Evolutionary conservation across 2,329 filamentous ascomycete species (phyloP).

Genomic region (Ophiostoma piceae): DNA sequence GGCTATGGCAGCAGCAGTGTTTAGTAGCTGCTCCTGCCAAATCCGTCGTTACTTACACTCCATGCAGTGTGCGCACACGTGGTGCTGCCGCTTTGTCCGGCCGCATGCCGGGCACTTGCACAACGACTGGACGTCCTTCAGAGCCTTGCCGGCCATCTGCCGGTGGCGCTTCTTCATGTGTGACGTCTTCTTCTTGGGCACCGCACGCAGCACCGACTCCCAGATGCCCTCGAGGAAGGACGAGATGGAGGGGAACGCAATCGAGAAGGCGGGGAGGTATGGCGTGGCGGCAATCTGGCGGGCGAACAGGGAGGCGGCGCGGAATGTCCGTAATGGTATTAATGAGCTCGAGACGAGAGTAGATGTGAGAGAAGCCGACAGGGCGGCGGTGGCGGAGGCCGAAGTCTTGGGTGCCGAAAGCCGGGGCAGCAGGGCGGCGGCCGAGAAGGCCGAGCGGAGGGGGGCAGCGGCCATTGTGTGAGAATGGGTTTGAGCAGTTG

Average conservation of each 20-base stretch:
- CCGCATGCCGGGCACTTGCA: conserved; percentile 90
- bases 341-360: conserved; percentile 14
- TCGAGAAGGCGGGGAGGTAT: conserved; percentile 34
- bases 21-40: background rate
- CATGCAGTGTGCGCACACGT: conserved; percentile 74
- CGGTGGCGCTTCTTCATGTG: conserved; percentile 91
- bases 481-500: background rate
- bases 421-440: conserved; percentile 20
- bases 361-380: conserved; percentile 19
- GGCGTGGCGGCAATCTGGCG: conserved; percentile 38
- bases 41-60: conserved; percentile 20
- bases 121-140: conserved; percentile 82
- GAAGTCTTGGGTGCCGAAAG: conserved; percentile 14
- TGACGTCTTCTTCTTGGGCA: conserved; percentile 98
- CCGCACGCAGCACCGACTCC: conserved; percentile 86
- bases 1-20: background rate
- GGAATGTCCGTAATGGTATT: conserved; percentile 21
- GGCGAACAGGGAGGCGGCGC: conserved; percentile 41
- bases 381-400: background rate
- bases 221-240: conserved; percentile 69
- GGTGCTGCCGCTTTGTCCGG: conserved; percentile 78
- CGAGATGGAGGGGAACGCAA: conserved; percentile 49
- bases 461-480: conserved; percentile 19
- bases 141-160: conserved; percentile 89
- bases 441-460: conserved; percentile 23